phyloP scores from a whole-genome alignment of 202 grass and related monocot species.

The Schoenoplectus tabernaemontani region DNA sequence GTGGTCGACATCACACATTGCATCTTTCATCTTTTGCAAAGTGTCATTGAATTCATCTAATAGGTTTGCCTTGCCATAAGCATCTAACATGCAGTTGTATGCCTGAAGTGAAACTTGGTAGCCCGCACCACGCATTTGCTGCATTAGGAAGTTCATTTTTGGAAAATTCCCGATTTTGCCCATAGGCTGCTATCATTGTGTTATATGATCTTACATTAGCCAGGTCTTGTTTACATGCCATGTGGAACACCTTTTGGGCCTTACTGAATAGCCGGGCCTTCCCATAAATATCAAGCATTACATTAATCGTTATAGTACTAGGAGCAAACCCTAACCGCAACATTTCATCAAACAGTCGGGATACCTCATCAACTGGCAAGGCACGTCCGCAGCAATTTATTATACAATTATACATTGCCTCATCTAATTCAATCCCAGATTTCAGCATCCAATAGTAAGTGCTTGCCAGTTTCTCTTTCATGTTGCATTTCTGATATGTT shows the following conservation, averaged over 20 bases:
- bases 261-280: conserved; percentile 61
- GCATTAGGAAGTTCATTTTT: conserved; percentile 50
- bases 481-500: conserved; percentile 58
- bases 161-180: conserved; percentile 46
- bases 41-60: conserved; percentile 64
- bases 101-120: conserved; percentile 71
- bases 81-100: conserved; percentile 83
- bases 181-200: conserved; percentile 80
- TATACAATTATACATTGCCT: conserved; percentile 86
- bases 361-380: conserved; percentile 78
- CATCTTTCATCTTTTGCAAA: conserved; percentile 81
- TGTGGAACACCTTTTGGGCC: conserved; percentile 61
- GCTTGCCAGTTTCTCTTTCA: conserved; percentile 64
- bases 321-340: conserved; percentile 40
- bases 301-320: conserved; percentile 67
- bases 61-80: conserved; percentile 68
- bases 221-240: conserved; percentile 61
- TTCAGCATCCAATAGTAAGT: conserved; percentile 81
- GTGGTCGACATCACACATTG: conserved; percentile 61
- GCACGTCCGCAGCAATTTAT: conserved; percentile 86
- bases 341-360: conserved; percentile 91
- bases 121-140: conserved; percentile 63
- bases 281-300: conserved; percentile 83
- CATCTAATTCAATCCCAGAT: conserved; percentile 54
- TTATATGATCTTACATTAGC: conserved; percentile 81